Conservation (phyloP, 2,329 filamentous ascomycete genomes). For the Diaporthe caulivora region DNA sequence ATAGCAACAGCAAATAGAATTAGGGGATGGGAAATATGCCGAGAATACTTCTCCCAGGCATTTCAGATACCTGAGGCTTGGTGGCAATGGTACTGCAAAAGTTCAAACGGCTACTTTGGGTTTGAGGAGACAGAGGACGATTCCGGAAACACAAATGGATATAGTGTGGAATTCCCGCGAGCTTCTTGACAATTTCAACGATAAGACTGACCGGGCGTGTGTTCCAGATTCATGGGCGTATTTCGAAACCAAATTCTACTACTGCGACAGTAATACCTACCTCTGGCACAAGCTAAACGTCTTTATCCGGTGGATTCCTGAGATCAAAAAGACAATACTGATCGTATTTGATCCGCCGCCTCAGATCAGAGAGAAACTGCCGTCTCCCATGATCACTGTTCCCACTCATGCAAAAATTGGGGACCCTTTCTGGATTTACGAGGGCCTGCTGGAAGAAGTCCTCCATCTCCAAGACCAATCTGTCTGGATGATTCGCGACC, state of each 20-base stretch:
- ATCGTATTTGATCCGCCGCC: background rate
- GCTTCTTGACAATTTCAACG: too few species aligned
- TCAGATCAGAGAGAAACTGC: background rate
- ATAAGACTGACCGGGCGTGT: background rate
- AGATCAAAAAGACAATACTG: conserved; percentile 43
- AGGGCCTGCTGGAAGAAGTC: conserved; percentile 47
- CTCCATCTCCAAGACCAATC: conserved; percentile 49
- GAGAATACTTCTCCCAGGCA: background rate
- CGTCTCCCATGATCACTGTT: background rate
- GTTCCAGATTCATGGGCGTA: background rate
- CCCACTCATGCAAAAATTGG: background rate
- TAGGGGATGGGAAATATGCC: background rate
- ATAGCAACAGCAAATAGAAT: background rate
- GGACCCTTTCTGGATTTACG: conserved; percentile 49
- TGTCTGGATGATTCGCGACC: conserved; percentile 55
- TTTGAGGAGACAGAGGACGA: background rate
- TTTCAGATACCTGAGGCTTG: background rate
- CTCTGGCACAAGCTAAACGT: conserved; percentile 5
- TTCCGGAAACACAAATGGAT: background rate
- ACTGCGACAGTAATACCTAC: background rate
- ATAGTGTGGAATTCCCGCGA: background rate
- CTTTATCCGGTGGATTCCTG: background rate
- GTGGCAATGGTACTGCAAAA: background rate
- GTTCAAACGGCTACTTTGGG: background rate
- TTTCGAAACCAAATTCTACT: conserved; percentile 21